Conservation (phyloP, 208 protist genomes). For the Entamoeba invadens region DNA sequence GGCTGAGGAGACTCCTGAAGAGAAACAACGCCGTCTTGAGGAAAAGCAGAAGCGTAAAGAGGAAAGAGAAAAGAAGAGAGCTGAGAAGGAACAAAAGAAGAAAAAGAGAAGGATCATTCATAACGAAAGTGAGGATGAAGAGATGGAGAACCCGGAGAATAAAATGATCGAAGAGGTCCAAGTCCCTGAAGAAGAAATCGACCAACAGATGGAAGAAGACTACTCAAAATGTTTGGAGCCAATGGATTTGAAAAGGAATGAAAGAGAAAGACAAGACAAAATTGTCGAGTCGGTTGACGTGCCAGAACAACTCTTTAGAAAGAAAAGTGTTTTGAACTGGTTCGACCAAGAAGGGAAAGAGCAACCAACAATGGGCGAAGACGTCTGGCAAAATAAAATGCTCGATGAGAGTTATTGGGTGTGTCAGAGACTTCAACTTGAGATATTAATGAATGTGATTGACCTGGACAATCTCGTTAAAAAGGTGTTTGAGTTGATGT, state of each 20-base stretch:
- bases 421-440: neutral
- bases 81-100: neutral
- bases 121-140: neutral
- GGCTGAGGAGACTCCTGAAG: neutral
- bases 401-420: neutral
- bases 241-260: neutral
- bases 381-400: neutral
- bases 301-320: neutral
- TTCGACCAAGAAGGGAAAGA: neutral
- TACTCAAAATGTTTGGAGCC: neutral
- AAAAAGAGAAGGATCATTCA: neutral
- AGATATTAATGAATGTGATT: neutral
- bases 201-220: neutral
- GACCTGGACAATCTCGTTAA: neutral
- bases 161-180: neutral
- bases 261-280: no score
- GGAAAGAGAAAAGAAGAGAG: neutral
- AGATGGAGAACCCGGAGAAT: no score
- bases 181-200: neutral
- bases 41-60: neutral
- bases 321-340: neutral
- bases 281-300: neutral
- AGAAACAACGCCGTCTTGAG: neutral
- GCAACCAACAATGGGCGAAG: no score
- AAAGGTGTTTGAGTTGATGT: neutral